These are phyloP conservation scores for Heliamphora exappendiculata DNA, from an alignment of 148 eudicot genomes.

Conservation along the genomic window DNA sequence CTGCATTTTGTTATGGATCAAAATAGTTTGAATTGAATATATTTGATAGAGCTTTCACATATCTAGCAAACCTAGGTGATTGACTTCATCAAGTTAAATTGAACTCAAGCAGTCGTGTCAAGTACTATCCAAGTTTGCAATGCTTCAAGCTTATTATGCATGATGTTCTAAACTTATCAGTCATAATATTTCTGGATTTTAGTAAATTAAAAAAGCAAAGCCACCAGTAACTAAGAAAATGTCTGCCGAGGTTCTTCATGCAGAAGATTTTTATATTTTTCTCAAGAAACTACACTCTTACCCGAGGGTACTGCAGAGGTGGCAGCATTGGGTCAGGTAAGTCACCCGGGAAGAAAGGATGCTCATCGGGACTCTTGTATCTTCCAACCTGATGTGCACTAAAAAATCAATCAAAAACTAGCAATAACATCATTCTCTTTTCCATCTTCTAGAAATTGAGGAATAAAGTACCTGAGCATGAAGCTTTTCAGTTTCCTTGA, in stretches of 20 bases:
- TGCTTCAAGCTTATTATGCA: neutral
- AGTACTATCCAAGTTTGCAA: neutral
- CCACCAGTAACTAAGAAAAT: neutral
- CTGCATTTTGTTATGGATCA: neutral
- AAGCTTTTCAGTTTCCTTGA: slow-evolving; percentile 84
- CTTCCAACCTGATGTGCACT: slow-evolving; percentile 59
- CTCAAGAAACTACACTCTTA: slow-evolving; percentile 18
- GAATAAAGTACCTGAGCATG: slow-evolving; percentile 61
- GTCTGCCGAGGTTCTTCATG: neutral
- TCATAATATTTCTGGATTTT: neutral
- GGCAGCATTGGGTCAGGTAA: slow-evolving; percentile 75
- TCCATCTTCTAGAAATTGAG: neutral
- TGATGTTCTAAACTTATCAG: neutral
- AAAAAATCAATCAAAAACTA: slow-evolving; percentile 11
- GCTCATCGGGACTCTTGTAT: slow-evolving; percentile 87
- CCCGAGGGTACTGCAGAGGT: slow-evolving; percentile 79
- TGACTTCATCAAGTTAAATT: neutral
- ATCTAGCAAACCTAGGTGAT: neutral
- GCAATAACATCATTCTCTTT: neutral
- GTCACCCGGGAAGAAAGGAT: slow-evolving; percentile 78
- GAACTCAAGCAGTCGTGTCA: neutral
- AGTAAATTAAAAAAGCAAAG: neutral
- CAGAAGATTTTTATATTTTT: neutral
- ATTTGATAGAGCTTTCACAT: neutral
- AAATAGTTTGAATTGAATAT: neutral